Evolutionary conservation across 2,329 filamentous ascomycete species (phyloP).

Genomic region (Hypomyces perniciosus): DNA sequence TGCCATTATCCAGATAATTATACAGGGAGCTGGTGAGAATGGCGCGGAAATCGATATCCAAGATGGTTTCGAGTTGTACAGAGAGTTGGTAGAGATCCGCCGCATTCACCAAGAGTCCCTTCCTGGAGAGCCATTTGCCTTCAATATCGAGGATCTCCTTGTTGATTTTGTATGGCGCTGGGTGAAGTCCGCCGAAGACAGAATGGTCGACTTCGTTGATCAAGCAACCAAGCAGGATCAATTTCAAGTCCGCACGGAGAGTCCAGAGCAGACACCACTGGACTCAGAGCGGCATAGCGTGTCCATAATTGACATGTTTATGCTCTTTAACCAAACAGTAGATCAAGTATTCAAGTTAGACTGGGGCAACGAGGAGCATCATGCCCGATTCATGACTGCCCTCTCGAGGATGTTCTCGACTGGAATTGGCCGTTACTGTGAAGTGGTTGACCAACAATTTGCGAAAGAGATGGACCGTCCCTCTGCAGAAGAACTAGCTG

Average conservation of each 20-base stretch:
- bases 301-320: conserved; percentile 89
- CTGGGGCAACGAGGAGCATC: conserved; percentile 90
- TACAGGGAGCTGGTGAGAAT: conserved; percentile 63
- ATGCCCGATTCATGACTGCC: conserved; percentile 95
- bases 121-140: conserved; percentile 69
- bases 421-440: conserved; percentile 84
- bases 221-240: conserved; percentile 85
- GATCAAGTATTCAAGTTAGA: conserved; percentile 80
- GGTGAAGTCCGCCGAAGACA: conserved; percentile 75
- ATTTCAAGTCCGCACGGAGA: conserved; percentile 68
- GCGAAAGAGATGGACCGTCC: conserved; percentile 87
- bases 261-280: conserved; percentile 55
- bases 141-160: conserved; percentile 79
- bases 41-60: conserved; percentile 75
- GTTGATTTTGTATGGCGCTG: conserved; percentile 95
- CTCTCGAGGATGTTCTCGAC: conserved; percentile 77
- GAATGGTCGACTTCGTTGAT: conserved; percentile 78
- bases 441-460: conserved; percentile 80
- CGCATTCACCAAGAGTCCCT: conserved; percentile 71
- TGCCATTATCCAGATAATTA: conserved; percentile 75
- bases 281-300: conserved; percentile 88
- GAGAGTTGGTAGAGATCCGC: conserved; percentile 78
- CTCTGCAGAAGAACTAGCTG: conserved; percentile 79
- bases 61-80: conserved; percentile 92
- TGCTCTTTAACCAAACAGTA: conserved; percentile 85